phyloP scores from a whole-genome alignment of 257 asterid genomes.

The Nicotiana tabacum region DNA sequence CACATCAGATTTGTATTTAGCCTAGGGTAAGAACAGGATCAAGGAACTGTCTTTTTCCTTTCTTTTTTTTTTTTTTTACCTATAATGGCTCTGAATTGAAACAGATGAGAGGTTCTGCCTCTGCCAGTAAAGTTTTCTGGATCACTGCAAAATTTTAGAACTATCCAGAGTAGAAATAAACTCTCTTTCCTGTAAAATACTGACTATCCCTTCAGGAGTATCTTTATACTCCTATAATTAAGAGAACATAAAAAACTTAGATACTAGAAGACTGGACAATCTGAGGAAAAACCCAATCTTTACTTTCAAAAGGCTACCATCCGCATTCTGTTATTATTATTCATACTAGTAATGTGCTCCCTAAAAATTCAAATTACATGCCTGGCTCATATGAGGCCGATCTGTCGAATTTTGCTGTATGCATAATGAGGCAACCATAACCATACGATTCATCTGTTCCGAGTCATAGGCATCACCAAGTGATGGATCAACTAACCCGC shows the following conservation, averaged over 20 bases:
- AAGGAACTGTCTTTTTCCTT: not conserved
- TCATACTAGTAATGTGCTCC: not conserved
- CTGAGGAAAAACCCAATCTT: not conserved
- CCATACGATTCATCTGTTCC: conserved; percentile 62
- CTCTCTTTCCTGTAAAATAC: not conserved
- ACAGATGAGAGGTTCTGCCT: not conserved
- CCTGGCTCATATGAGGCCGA: conserved; percentile 93
- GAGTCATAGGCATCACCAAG: conserved; percentile 47
- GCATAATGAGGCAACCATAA: conserved; percentile 67
- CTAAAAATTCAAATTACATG: conserved; percentile 11
- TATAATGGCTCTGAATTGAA: not conserved
- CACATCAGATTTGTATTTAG: not conserved
- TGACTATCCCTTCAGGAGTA: not conserved
- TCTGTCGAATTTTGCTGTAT: conserved; percentile 65
- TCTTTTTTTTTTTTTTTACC: not conserved
- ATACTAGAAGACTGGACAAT: not conserved
- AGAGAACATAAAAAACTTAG: not conserved
- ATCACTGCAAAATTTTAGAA: no score
- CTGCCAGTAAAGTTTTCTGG: not conserved
- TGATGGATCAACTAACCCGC: conserved; percentile 66
- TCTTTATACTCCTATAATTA: not conserved
- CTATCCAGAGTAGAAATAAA: not conserved
- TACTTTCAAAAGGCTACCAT: not conserved
- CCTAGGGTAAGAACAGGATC: not conserved
- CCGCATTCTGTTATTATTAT: not conserved